Evolutionary conservation across 257 asterid genomes (phyloP).

Genomic region (Thymus mandschuricus): DNA sequence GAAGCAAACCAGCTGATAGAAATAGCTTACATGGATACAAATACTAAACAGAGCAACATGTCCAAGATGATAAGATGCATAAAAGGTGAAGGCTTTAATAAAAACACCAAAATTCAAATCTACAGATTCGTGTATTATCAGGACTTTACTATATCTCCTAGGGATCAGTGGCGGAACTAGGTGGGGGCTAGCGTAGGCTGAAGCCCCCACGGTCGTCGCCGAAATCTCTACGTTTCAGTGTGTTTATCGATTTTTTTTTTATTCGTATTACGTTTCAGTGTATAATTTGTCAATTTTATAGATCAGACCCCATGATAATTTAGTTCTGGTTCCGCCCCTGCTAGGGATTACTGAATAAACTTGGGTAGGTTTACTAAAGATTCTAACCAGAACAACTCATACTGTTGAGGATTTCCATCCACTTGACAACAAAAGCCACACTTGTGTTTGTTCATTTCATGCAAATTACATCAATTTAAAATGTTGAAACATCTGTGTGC

Average conservation of each 20-base stretch:
- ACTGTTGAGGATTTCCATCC: neutral
- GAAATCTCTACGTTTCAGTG: no score
- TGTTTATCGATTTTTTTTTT: no score
- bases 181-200: no score
- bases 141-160: neutral
- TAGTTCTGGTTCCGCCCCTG: no score
- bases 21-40: conserved; percentile 22
- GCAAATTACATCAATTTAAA: neutral
- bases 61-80: conserved; percentile 14
- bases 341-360: no score
- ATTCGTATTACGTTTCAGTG: no score
- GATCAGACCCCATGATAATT: no score
- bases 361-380: neutral
- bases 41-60: conserved; percentile 3
- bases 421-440: neutral
- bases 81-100: neutral
- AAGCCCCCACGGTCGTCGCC: no score
- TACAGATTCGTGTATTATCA: conserved; percentile 9
- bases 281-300: no score
- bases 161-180: neutral
- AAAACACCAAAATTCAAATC: conserved; percentile 9
- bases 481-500: neutral
- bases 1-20: conserved; percentile 29
- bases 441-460: neutral
- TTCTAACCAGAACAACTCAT: neutral